Conservation (phyloP, 148 eudicot genomes). For the Rhododendron ferrugineum region DNA sequence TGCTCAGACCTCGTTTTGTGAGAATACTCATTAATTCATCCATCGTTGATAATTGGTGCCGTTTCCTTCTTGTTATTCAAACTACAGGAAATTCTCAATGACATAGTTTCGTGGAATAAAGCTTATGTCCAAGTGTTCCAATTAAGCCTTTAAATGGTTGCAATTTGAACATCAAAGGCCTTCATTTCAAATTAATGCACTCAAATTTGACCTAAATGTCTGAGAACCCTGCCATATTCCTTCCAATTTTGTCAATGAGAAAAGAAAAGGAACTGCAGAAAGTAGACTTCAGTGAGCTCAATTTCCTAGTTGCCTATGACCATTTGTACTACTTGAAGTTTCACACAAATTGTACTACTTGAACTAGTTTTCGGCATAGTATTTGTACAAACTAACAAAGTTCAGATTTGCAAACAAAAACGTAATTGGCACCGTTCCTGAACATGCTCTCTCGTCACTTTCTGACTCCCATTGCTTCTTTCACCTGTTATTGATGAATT, state of each 20-base stretch:
- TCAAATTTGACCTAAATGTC: not conserved
- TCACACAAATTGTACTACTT: not conserved
- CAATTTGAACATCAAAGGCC: not conserved
- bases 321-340: not conserved
- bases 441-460: not conserved
- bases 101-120: not conserved
- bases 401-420: not conserved
- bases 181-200: not conserved
- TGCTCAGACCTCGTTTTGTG: too few species aligned
- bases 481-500: not conserved
- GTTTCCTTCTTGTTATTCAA: not conserved
- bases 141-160: not conserved
- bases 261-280: not conserved
- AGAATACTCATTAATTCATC: too few species aligned
- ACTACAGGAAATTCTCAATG: not conserved
- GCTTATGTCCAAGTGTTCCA: not conserved
- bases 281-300: not conserved
- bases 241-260: not conserved
- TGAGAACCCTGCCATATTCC: not conserved
- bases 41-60: not conserved
- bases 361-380: not conserved
- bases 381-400: not conserved
- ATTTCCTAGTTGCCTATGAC: not conserved
- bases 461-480: not conserved
- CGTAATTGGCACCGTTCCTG: not conserved